A percentile compares a stretch with the other conserved stretches of the same genome.
phyloP scores from a whole-genome alignment of 2,329 filamentous ascomycete species.

The Epichloe scottii region DNA sequence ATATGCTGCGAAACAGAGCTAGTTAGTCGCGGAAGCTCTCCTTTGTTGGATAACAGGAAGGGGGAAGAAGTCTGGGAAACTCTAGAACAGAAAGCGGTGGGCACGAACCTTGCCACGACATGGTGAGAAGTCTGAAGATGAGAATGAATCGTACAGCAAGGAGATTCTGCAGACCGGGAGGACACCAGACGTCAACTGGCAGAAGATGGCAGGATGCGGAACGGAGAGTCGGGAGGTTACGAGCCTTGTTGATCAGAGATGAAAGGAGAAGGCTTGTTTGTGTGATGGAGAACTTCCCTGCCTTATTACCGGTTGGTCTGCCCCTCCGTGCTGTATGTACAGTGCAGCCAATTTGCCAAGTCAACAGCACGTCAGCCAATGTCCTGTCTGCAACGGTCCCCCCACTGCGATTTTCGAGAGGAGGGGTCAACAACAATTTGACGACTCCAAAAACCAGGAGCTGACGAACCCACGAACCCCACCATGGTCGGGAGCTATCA shows the following conservation, averaged over 20 bases:
- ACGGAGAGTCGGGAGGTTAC: neutral
- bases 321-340: slow-evolving; percentile 1
- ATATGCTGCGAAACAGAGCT: slow-evolving; percentile 28
- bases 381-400: slow-evolving; percentile 6
- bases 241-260: neutral
- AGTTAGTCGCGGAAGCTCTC: slow-evolving; percentile 7
- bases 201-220: neutral
- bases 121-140: slow-evolving; percentile 24
- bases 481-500: neutral
- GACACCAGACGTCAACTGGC: slow-evolving; percentile 1
- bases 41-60: slow-evolving; percentile 3
- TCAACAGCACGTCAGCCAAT: slow-evolving; percentile 4
- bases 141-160: neutral
- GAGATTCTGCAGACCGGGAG: slow-evolving; percentile 1
- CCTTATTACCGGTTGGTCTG: neutral
- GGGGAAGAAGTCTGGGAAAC: slow-evolving; percentile 16
- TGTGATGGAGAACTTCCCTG: slow-evolving; percentile 3
- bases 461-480: slow-evolving; percentile 3
- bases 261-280: slow-evolving; percentile 1
- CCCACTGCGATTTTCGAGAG: slow-evolving; percentile 6
- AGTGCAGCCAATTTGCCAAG: neutral
- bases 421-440: slow-evolving; percentile 8
- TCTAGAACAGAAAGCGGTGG: neutral
- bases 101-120: slow-evolving; percentile 63
- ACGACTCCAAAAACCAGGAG: neutral